These are phyloP conservation scores for Penicillium sp. DNA, from an alignment of 2,329 filamentous ascomycete genomes.

Conservation along the genomic window DNA sequence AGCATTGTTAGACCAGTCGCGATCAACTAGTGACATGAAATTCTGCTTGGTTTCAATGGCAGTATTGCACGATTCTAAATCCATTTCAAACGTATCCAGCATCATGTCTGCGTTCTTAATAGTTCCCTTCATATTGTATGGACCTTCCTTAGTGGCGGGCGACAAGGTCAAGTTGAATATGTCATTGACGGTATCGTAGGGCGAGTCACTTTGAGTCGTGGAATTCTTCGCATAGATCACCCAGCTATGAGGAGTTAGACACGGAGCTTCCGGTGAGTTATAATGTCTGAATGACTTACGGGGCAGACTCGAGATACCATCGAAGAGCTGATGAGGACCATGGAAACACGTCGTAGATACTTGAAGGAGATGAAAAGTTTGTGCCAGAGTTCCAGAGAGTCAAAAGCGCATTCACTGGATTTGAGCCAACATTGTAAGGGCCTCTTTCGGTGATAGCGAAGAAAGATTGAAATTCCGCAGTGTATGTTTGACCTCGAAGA, in stretches of 20 bases:
- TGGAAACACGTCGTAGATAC: not conserved
- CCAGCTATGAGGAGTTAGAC: not conserved
- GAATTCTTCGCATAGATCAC: not conserved
- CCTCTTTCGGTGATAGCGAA: conserved; percentile 3
- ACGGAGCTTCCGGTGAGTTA: not conserved
- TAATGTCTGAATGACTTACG: not conserved
- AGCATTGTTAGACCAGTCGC: not conserved
- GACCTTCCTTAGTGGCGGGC: not conserved
- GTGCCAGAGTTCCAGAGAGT: conserved; percentile 1
- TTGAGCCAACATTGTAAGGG: not conserved
- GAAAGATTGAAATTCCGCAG: not conserved
- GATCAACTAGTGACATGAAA: not conserved
- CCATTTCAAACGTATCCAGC: not conserved
- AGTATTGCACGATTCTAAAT: not conserved
- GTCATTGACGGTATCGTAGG: not conserved
- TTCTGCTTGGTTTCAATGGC: not conserved
- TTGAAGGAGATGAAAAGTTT: not conserved
- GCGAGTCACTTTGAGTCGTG: not conserved
- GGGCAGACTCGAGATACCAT: not conserved
- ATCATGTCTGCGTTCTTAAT: not conserved
- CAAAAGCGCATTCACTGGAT: conserved; percentile 2
- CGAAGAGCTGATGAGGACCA: not conserved
- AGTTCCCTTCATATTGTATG: not conserved
- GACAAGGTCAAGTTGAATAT: not conserved
- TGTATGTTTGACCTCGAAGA: not conserved